These are phyloP conservation scores for Vigna trinervia DNA, from an alignment of 306 rosid genomes.

Conservation along the genomic window DNA sequence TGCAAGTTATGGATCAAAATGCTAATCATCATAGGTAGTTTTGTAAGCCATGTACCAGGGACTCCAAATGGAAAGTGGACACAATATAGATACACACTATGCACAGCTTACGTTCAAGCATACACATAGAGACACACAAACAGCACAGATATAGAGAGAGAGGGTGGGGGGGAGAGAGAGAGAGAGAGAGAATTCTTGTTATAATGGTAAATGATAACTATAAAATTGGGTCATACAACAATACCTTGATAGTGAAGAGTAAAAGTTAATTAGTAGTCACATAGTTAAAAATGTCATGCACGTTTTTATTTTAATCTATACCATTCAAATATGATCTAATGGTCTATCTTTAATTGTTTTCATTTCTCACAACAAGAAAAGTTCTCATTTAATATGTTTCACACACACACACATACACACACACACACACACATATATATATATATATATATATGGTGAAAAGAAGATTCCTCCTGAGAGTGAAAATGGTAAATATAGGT, in stretches of 20 bases:
- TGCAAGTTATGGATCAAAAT: conserved; percentile 34
- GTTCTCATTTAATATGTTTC: too few relatives aligned
- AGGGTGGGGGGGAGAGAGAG: too few relatives aligned
- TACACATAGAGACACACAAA: not conserved
- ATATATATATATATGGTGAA: too few relatives aligned
- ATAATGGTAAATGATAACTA: too few relatives aligned
- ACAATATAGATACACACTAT: not conserved
- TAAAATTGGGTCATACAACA: not conserved
- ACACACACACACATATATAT: too few relatives aligned
- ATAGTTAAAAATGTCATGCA: not conserved
- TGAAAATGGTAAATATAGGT: not conserved
- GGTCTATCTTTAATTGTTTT: too few relatives aligned
- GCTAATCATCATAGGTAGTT: not conserved
- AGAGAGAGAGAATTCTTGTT: too few relatives aligned
- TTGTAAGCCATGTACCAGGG: not conserved
- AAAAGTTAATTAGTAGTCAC: not conserved
- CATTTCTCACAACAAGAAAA: not conserved
- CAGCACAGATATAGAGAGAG: too few relatives aligned
- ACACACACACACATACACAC: too few relatives aligned
- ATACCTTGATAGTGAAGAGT: not conserved
- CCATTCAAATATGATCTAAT: not conserved
- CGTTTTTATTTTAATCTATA: too few relatives aligned
- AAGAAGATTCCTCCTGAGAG: not conserved
- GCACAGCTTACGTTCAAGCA: not conserved
- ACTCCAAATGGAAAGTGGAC: not conserved